Evolutionary conservation across 1,139 yeast species (phyloP).

Genomic region (Kluyveromyces marxianus): DNA sequence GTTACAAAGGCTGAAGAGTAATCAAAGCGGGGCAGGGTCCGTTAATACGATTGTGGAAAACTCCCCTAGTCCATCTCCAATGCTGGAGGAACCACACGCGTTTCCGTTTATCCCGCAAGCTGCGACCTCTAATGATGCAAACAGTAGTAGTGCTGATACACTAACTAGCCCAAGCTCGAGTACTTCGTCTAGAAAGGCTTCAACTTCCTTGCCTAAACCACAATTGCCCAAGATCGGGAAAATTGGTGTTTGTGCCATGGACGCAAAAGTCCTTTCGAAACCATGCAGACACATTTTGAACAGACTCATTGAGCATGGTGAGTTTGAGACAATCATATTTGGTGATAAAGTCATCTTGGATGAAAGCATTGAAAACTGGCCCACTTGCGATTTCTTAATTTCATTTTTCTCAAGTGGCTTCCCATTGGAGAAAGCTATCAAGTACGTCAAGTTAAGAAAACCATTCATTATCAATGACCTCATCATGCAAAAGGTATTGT

Average conservation of each 20-base stretch:
- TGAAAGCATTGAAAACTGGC: slow-evolving; percentile 94
- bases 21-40: slow-evolving; percentile 2
- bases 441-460: slow-evolving; percentile 79
- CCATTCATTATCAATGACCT: slow-evolving; percentile 88
- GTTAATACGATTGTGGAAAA: slow-evolving; percentile 3
- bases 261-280: slow-evolving; percentile 88
- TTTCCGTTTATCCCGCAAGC: slow-evolving; percentile 1
- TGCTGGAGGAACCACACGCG: neutral
- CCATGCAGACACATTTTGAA: slow-evolving; percentile 91
- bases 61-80: neutral
- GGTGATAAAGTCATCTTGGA: slow-evolving; percentile 97
- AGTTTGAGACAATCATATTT: slow-evolving; percentile 91
- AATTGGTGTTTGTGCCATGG: slow-evolving; percentile 99
- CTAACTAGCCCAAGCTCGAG: slow-evolving; percentile 17
- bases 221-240: slow-evolving; percentile 75
- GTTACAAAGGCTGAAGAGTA: slow-evolving; percentile 9
- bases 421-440: slow-evolving; percentile 91
- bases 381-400: slow-evolving; percentile 91
- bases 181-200: slow-evolving; percentile 27
- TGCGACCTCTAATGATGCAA: slow-evolving; percentile 3
- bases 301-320: slow-evolving; percentile 84
- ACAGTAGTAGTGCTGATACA: neutral
- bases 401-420: slow-evolving; percentile 94
- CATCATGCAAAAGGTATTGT: slow-evolving; percentile 81
- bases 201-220: slow-evolving; percentile 31